Evolutionary conservation across 2,329 filamentous ascomycete genomes (phyloP).

Genomic region (Sclerotinia borealis): DNA sequence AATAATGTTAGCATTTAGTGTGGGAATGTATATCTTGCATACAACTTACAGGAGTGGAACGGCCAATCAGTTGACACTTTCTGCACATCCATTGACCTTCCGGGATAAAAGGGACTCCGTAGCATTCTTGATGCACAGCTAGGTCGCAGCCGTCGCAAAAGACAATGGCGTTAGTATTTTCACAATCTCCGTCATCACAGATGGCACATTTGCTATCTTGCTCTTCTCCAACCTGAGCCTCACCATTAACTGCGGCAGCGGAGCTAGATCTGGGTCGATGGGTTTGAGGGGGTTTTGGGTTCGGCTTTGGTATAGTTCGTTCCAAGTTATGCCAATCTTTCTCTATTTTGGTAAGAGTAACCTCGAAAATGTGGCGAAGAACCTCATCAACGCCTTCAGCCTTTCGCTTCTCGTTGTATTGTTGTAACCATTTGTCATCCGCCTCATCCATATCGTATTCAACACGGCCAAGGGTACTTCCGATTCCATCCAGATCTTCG

Average conservation of each 20-base stretch:
- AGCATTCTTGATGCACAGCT: slow-evolving; percentile 97
- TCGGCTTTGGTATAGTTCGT: slow-evolving; percentile 93
- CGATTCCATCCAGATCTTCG: slow-evolving; percentile 49
- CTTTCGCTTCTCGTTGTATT: slow-evolving; percentile 72
- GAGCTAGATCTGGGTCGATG: slow-evolving; percentile 89
- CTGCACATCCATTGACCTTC: slow-evolving; percentile 98
- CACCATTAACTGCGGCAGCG: slow-evolving; percentile 90
- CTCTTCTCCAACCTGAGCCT: slow-evolving; percentile 81
- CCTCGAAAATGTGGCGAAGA: slow-evolving; percentile 91
- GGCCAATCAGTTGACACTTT: slow-evolving; percentile 91
- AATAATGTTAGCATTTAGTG: slow-evolving; percentile 15
- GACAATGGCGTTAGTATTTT: slow-evolving; percentile 98
- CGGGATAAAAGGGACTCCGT: slow-evolving; percentile 96
- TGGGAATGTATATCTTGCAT: background rate
- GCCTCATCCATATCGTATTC: slow-evolving; percentile 99
- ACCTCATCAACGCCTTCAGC: slow-evolving; percentile 72
- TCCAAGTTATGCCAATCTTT: slow-evolving; percentile 97
- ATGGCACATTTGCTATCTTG: slow-evolving; percentile 97
- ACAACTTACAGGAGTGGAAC: slow-evolving; percentile 69
- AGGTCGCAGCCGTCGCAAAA: slow-evolving; percentile 98
- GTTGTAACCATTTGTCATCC: slow-evolving; percentile 91
- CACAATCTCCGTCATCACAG: slow-evolving; percentile 98
- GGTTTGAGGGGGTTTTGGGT: slow-evolving; percentile 91
- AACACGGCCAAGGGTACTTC: slow-evolving; percentile 65
- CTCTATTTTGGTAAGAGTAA: slow-evolving; percentile 97